These are phyloP conservation scores for Mortierella sp. DNA, from an alignment of 371 early-diverging fungal genomes.

Conservation along the genomic window DNA sequence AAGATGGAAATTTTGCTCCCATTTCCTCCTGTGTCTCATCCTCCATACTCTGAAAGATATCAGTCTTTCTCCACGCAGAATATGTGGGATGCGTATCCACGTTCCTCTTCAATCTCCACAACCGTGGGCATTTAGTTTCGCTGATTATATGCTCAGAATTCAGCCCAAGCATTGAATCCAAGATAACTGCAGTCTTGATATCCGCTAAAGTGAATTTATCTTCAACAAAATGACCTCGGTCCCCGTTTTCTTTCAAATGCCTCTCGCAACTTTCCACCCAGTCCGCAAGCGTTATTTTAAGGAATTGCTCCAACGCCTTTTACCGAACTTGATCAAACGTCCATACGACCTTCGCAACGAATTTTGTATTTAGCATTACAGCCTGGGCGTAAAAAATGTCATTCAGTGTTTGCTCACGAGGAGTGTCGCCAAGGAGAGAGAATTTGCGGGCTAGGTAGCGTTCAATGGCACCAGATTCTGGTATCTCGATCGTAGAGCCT, in stretches of 20 bases:
- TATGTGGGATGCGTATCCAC: conserved; percentile 11
- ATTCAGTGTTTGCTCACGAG: conserved; percentile 20
- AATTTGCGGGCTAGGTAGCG: conserved; percentile 23
- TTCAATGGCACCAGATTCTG: conserved; percentile 29
- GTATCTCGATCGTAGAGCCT: conserved; percentile 9
- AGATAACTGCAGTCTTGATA: conserved; percentile 20
- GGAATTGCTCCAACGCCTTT: conserved; percentile 5
- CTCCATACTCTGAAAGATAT: conserved; percentile 9
- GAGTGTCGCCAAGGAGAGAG: conserved; percentile 18
- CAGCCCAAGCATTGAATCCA: conserved; percentile 12
- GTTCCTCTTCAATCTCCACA: conserved; percentile 21
- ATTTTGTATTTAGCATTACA: conserved; percentile 14
- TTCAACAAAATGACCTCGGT: conserved; percentile 27
- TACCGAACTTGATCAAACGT: conserved; percentile 7
- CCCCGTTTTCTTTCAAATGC: conserved; percentile 18
- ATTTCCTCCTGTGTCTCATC: background rate
- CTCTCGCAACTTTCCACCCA: conserved; percentile 19
- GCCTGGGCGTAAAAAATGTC: conserved; percentile 29
- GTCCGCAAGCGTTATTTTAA: conserved; percentile 4
- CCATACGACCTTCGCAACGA: conserved; percentile 6
- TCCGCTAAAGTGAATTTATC: conserved; percentile 27
- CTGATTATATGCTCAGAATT: conserved; percentile 10
- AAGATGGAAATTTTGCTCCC: background rate
- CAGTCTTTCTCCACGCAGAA: conserved; percentile 19
- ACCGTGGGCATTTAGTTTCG: conserved; percentile 1